Evolutionary conservation across 2,329 filamentous ascomycete genomes (phyloP).

Genomic region (Trichoderma arundinaceum): DNA sequence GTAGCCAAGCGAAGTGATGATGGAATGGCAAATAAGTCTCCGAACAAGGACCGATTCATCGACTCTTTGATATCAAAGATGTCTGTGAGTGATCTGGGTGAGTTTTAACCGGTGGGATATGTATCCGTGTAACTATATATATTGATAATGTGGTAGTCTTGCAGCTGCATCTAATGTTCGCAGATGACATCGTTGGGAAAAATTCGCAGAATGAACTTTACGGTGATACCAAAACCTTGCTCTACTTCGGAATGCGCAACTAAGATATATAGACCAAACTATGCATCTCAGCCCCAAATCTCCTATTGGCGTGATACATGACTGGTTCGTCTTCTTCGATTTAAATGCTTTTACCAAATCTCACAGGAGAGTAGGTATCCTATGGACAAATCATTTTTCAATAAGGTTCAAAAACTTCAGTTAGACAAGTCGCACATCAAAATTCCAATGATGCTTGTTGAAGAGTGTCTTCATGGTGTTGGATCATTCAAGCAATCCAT

Average conservation of each 20-base stretch:
- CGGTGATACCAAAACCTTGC: neutral
- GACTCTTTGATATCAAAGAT: slow-evolving; percentile 27
- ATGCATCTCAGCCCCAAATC: slow-evolving; percentile 30
- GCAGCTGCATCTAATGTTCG: slow-evolving; percentile 31
- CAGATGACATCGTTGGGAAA: slow-evolving; percentile 28
- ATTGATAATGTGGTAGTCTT: neutral
- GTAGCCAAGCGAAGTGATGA: slow-evolving; percentile 4
- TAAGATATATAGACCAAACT: slow-evolving; percentile 12
- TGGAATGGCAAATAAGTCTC: neutral
- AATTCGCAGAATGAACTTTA: slow-evolving; percentile 29
- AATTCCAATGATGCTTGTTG: slow-evolving; percentile 30
- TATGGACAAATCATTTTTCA: slow-evolving; percentile 28
- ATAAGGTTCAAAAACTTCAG: slow-evolving; percentile 25
- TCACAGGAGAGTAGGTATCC: slow-evolving; percentile 20
- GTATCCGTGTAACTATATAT: neutral
- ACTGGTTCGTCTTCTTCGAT: slow-evolving; percentile 12
- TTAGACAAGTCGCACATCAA: slow-evolving; percentile 26
- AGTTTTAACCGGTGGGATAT: neutral
- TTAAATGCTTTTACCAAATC: neutral
- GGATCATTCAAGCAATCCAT: slow-evolving; percentile 30
- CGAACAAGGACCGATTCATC: slow-evolving; percentile 21
- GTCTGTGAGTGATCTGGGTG: slow-evolving; percentile 24
- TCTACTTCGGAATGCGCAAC: neutral
- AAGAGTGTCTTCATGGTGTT: slow-evolving; percentile 23
- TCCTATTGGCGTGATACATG: slow-evolving; percentile 25